Conservation (phyloP, 2,329 filamentous ascomycete genomes). For the Ceratocystis destructans region DNA sequence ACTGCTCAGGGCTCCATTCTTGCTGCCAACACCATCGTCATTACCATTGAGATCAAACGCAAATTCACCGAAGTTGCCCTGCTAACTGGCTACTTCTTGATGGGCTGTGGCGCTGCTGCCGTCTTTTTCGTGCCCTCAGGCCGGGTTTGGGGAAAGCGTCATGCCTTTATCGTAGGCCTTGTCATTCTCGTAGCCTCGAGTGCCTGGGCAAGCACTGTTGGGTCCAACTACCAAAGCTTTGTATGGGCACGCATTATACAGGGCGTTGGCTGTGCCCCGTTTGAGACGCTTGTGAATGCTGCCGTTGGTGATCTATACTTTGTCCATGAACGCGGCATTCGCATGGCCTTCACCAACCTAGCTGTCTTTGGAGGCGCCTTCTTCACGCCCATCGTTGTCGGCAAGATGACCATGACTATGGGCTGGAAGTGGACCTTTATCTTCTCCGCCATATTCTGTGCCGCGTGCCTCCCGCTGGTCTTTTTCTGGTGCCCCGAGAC, state of each 20-base stretch:
- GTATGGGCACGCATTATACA: conserved; percentile 71
- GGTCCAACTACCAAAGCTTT: conserved; percentile 55
- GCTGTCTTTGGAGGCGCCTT: conserved; percentile 44
- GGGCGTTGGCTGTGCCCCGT: conserved; percentile 74
- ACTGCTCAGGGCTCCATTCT: conserved; percentile 75
- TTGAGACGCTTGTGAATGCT: conserved; percentile 80
- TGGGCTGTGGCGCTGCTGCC: conserved; percentile 68
- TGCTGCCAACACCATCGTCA: conserved; percentile 71
- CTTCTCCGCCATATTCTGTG: conserved; percentile 73
- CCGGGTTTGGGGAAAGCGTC: conserved; percentile 83
- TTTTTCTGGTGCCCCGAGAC: conserved; percentile 78
- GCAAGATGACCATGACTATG: conserved; percentile 63
- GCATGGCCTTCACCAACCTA: conserved; percentile 67
- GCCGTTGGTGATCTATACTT: conserved; percentile 82
- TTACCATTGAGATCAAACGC: conserved; percentile 51
- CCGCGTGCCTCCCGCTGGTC: conserved; percentile 52
- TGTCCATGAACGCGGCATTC: conserved; percentile 68
- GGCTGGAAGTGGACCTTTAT: conserved; percentile 86
- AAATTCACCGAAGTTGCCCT: conserved; percentile 65
- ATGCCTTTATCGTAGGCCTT: conserved; percentile 69
- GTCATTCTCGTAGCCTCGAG: conserved; percentile 59
- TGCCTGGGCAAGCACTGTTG: conserved; percentile 61
- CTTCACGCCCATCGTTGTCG: conserved; percentile 75
- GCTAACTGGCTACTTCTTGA: conserved; percentile 74
- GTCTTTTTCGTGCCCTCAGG: conserved; percentile 78